A percentile compares a stretch with the other conserved stretches of the same genome.
Conservation (phyloP, 768 basidiomycete species). For the Lactarius trivialis region DNA sequence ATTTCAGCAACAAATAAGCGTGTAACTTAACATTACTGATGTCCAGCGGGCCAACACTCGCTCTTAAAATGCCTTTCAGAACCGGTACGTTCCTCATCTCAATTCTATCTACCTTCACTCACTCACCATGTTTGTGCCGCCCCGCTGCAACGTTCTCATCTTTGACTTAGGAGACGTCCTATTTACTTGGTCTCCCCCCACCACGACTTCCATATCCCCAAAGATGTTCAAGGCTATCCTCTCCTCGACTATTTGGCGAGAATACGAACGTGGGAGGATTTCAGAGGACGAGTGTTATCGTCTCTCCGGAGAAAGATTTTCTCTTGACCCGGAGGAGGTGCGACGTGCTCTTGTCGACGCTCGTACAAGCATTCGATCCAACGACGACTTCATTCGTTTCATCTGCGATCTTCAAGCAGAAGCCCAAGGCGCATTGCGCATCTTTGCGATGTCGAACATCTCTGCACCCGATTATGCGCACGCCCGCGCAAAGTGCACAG, state of each 20-base stretch:
- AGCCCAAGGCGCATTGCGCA: constrained; percentile 32
- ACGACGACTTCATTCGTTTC: constrained; percentile 39
- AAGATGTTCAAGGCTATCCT: constrained; percentile 38
- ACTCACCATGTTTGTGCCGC: constrained; percentile 4
- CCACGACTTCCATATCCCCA: constrained; percentile 39
- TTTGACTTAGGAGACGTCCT: constrained; percentile 52
- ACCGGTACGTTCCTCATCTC: no score
- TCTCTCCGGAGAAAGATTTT: constrained; percentile 36
- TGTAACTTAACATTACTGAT: no score
- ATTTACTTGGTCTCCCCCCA: constrained; percentile 45
- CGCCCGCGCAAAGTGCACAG: constrained; percentile 38
- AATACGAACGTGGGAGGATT: constrained; percentile 44
- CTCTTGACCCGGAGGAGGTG: constrained; percentile 33
- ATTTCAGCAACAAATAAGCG: no score
- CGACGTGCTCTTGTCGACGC: constrained; percentile 41
- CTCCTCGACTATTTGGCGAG: constrained; percentile 42
- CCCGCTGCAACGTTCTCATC: constrained; percentile 33
- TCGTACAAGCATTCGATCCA: constrained; percentile 40
- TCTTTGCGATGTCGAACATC: no score
- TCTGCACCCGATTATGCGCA: constrained; percentile 45
- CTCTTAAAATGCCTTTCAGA: no score
- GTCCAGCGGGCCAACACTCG: no score
- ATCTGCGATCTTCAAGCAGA: constrained; percentile 40
- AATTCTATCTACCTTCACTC: no score
- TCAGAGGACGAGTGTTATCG: constrained; percentile 41